Evolutionary conservation across 2,329 filamentous ascomycete genomes (phyloP), one percentile per base, ranked within the genome.

Genomic region (Davidsoniella virescens): DNA sequence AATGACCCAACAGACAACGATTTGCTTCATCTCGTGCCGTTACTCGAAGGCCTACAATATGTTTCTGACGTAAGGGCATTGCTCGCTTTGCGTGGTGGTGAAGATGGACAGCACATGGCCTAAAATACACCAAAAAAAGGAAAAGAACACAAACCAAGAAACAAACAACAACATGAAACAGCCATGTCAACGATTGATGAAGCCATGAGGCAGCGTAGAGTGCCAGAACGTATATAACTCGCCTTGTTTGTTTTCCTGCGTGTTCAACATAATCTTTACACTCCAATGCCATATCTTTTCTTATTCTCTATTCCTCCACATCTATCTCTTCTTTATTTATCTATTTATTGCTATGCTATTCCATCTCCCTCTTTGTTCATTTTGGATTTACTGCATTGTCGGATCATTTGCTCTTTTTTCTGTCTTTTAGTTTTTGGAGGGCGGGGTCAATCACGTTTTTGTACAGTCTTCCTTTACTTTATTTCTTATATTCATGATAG

Each of bases 1-100:
- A 94, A 82, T 64, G 92, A 98, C 67, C 92, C 92, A 18, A 96
- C 92, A 23, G 92, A 98, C 67, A 92, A 88, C 63, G 90, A 95
- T 62, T 72, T 98, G 56, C 74, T 96, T 64, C 87, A 96, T 65
- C 73, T 98, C 54, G 80, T 98, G 52, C 92, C 92, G 29, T 71
- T 96, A 59, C 72, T 98, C 42, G 92, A 98, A 67, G 92, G 87
- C 16, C 68, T 98, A 60, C 92, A 96, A 68, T 94, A 96, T 66
- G 88, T 92, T 57, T 94, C 90, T 48, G 92, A 98, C 66, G 90
- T 98, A 53, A 77, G 92, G 59, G 88, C 92, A 45, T 71, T 96
- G 55, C 71, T 98, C 60, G 88, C 87, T 51, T 70, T 98, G 58
- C 78, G 90, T 59, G 83, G 88, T 58, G 92, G 92, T 25, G 87